Conservation (phyloP, 176 grass and related monocot genomes). For the Microstegium vimineum region DNA sequence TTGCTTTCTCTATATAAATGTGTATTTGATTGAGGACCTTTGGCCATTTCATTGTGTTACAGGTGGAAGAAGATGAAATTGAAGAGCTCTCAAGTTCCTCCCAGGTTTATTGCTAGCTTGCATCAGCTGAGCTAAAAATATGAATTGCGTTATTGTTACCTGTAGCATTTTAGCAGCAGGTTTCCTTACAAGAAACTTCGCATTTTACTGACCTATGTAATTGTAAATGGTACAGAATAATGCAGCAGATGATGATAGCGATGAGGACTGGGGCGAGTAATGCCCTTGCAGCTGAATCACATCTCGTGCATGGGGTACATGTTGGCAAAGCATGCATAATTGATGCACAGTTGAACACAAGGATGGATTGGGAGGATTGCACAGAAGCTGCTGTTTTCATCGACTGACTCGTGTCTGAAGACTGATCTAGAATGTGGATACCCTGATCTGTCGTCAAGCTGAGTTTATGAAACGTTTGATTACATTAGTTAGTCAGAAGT, state of each 20-base stretch:
- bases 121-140: not conserved
- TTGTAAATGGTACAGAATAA: slow-evolving; percentile 16
- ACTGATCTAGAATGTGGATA: not conserved
- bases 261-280: slow-evolving; percentile 59
- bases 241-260: slow-evolving; percentile 37
- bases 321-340: not conserved
- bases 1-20: not conserved
- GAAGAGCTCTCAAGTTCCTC: slow-evolving; percentile 50
- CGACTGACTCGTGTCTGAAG: not conserved
- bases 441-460: not conserved
- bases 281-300: not conserved
- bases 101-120: slow-evolving; percentile 32
- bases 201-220: not conserved
- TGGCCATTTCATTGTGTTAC: not conserved
- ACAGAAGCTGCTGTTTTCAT: not conserved
- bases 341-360: not conserved
- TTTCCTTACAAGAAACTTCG: not conserved
- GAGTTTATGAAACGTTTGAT: not conserved
- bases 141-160: not conserved
- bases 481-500: not conserved
- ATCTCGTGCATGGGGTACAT: not conserved
- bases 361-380: not conserved
- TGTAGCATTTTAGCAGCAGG: not conserved
- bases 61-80: slow-evolving; percentile 53
- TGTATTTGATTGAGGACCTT: slow-evolving; percentile 3